A percentile compares a stretch with the other conserved stretches of the same genome.
Conservation (phyloP, 257 asterid species). For the Apocynum venetum region DNA sequence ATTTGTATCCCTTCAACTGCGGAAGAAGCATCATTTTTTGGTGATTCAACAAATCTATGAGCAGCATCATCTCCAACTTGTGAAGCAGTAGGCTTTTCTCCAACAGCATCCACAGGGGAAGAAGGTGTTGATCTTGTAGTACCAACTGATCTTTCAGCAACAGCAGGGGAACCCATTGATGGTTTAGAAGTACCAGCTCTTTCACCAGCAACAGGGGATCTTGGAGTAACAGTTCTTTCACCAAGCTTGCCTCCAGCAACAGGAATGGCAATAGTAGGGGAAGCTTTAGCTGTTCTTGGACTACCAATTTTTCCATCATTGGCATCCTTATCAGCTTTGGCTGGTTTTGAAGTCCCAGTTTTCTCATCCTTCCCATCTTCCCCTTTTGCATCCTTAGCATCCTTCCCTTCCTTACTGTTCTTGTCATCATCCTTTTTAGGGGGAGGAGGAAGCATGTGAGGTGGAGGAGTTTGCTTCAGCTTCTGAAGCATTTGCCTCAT, state of each 20-base stretch:
- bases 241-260: slow-evolving; percentile 13
- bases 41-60: slow-evolving; percentile 25
- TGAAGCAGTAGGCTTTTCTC: slow-evolving; percentile 24
- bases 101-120: slow-evolving; percentile 18
- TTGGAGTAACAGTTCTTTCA: slow-evolving; percentile 13
- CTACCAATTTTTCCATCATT: slow-evolving; percentile 15
- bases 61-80: slow-evolving; percentile 17
- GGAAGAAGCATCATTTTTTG: slow-evolving; percentile 28
- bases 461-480: slow-evolving; percentile 81
- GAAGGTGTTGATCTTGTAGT: background rate
- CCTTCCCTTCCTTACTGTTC: slow-evolving; percentile 15
- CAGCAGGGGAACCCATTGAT: slow-evolving; percentile 7
- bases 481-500: slow-evolving; percentile 80
- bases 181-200: background rate
- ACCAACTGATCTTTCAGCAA: slow-evolving; percentile 1
- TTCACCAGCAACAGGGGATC: slow-evolving; percentile 18
- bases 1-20: slow-evolving; percentile 23
- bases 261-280: slow-evolving; percentile 4
- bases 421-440: slow-evolving; percentile 24
- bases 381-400: slow-evolving; percentile 6
- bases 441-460: slow-evolving; percentile 83
- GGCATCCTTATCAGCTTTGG: slow-evolving; percentile 10
- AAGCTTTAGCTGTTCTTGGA: slow-evolving; percentile 6
- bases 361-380: slow-evolving; percentile 19
- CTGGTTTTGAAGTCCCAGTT: slow-evolving; percentile 8